These are phyloP conservation scores for Diddensiella transvaalensis DNA, from an alignment of 805 yeast species.

Conservation along the genomic window DNA sequence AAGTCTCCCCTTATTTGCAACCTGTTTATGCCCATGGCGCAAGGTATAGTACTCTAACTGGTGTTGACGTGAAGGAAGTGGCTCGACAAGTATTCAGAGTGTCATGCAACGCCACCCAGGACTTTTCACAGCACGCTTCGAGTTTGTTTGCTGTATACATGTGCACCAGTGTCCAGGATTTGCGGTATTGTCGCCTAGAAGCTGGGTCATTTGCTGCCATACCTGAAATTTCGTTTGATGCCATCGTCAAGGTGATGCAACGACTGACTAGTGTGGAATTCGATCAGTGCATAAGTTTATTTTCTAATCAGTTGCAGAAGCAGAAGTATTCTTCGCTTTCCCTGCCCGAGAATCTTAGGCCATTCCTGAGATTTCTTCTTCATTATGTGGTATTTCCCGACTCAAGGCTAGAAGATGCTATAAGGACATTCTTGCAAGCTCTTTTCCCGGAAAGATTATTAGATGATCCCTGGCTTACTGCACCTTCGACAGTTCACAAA, in stretches of 20 bases:
- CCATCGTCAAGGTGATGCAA: conserved; percentile 14
- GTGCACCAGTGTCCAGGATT: conserved; percentile 10
- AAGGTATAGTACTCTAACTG: neutral
- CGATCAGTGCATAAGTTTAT: neutral
- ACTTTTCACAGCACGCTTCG: neutral
- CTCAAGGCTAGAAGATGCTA: conserved; percentile 13
- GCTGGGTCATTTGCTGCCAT: conserved; percentile 7
- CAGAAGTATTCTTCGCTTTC: neutral
- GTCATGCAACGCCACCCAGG: neutral
- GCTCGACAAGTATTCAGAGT: neutral
- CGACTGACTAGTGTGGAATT: conserved; percentile 10
- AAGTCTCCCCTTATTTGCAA: neutral
- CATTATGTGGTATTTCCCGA: conserved; percentile 18
- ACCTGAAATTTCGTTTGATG: conserved; percentile 12
- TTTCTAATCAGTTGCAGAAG: neutral
- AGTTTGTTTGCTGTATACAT: conserved; percentile 6
- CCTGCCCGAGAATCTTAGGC: neutral
- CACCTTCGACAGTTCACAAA: conserved; percentile 19
- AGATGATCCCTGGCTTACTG: conserved; percentile 19
- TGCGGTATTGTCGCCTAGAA: conserved; percentile 6
- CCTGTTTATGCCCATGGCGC: neutral
- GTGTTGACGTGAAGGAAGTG: neutral
- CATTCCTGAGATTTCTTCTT: conserved; percentile 9
- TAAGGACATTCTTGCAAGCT: conserved; percentile 14
- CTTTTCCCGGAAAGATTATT: conserved; percentile 21